Base-by-base conservation (phyloP, 768 basidiomycete genomes). In the Xanthoconium stramineum region DNA sequence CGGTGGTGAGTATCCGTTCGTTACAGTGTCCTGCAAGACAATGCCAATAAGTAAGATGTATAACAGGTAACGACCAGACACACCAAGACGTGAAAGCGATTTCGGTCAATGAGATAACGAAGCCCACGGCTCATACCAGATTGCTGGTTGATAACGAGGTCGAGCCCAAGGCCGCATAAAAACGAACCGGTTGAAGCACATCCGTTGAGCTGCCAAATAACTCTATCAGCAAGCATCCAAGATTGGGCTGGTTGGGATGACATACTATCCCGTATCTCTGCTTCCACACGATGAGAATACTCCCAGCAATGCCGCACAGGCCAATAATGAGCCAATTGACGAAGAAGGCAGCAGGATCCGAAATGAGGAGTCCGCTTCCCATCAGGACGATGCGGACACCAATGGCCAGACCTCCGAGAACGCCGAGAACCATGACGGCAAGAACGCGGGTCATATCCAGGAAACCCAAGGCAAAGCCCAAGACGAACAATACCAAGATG, bases 151-250 rank as follows among this genome's bases (percentile, higher is more conserved):
- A 85, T 51, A 46, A 78, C 65, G 5, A 88, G 73, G 67, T 88
- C 86, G 12, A 81, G 62, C 20, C 78, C 85, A 10, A 88, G 75
- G 30, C 65, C 77, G 14, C 75, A 71, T 28, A 88, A 68, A 66
- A 88, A 88, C 10, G 85, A 80, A 33, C 87, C 87, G 20, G 75
- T 69, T 1, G 84, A 81, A n/a, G 84, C 76, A 50, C 80, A 83
- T 37, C 77, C 74, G 43, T 76, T 69, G 52, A 77, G 63, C 78
- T 82, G 59, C 33, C 56, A 43, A 49, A 20, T 4, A 32, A 48
- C 40, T 19, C n/a, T 11, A 30, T 66, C 17, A 66, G 53, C 39
- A 39, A 9, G 8, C 32, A 33, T 45, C 1, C 40, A 42, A 15
- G 38, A 42, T 3, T 5, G n/a, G 20, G 11, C 3, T 44, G 20